Base-by-base conservation (phyloP, 129 eudicot species). In the Sambucus nigra region DNA sequence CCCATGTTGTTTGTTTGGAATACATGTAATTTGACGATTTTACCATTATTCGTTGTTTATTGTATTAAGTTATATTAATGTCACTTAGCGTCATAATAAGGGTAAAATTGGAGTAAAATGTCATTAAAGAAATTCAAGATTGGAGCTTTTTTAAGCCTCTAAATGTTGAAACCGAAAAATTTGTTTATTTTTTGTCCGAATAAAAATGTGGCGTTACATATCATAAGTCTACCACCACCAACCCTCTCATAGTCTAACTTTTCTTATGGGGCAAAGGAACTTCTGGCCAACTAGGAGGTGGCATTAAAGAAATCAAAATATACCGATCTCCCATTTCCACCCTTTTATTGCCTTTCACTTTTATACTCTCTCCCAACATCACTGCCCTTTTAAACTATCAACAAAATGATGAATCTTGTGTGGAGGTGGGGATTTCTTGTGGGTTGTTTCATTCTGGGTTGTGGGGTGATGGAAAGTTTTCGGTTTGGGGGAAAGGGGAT, bases 401-500 rank as follows among this genome's bases (percentile, higher is more conserved):
- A 7, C 15, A n/a, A 7, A 32, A 19, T 23, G 22, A 23, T 13
- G 61, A 13, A 59, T 38, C 47, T n/a, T 59, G 12, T 2, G 47
- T 74, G 58, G 78, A 84, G 51, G 64, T 89, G 16, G 85, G 86
- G 10, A 69, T 89, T 25, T 74, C 77, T 2, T 81, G 86, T 59
- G 95, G 97, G 49, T 59, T 89, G 47, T 84, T 89, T 47, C 98
- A 89, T 66, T 84, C 95, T 5, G 83, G 75, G 3, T 57, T 72
- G 71, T 18, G 74, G 58, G 77, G 84, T 20, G 86, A 89, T 59
- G 95, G 88, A 20, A 70, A 63, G 57, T 48, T 86, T 10, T 89
- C 95, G 95, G 73, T 89, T 68, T 89, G 98, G 98, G 98, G 98
- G 1, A 89, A 89, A 72, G 98, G 98, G 17, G 98, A 89, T 58